These are phyloP conservation scores for Chlorencoelia australis DNA, from an alignment of 2,329 filamentous ascomycete species.

Conservation along the genomic window DNA sequence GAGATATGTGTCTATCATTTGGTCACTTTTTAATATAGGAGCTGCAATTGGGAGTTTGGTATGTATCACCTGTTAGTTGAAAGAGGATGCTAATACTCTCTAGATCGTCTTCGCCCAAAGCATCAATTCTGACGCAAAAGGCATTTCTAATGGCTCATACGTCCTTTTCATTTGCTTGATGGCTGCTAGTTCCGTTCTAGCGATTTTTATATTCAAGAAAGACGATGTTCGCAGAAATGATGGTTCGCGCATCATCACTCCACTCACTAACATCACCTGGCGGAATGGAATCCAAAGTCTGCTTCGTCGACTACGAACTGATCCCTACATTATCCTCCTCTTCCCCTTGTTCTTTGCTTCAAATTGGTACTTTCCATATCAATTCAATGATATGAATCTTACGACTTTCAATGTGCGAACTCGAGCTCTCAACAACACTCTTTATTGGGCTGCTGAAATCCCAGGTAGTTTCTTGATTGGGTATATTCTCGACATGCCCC, in stretches of 20 bases:
- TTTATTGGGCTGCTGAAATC: slow-evolving; percentile 71
- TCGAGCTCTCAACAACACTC: slow-evolving; percentile 58
- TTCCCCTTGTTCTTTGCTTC: slow-evolving; percentile 73
- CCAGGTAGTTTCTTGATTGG: slow-evolving; percentile 64
- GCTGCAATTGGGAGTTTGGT: slow-evolving; percentile 10
- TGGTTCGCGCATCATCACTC: slow-evolving; percentile 59
- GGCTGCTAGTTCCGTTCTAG: slow-evolving; percentile 45
- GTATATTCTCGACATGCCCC: slow-evolving; percentile 51
- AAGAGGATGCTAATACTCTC: background rate
- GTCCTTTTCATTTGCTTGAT: slow-evolving; percentile 8
- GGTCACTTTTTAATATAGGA: slow-evolving; percentile 9
- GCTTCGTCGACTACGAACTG: slow-evolving; percentile 55
- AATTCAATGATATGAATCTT: slow-evolving; percentile 63
- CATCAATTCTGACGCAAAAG: slow-evolving; percentile 40
- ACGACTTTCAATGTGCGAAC: slow-evolving; percentile 64
- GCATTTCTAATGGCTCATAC: slow-evolving; percentile 8
- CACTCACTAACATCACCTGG: slow-evolving; percentile 83
- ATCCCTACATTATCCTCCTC: slow-evolving; percentile 61
- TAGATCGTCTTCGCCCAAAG: slow-evolving; percentile 61
- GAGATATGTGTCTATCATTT: slow-evolving; percentile 51
- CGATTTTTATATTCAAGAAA: slow-evolving; percentile 59
- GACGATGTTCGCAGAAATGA: slow-evolving; percentile 62
- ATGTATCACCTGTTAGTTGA: background rate
- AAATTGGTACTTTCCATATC: slow-evolving; percentile 71
- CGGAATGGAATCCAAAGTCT: slow-evolving; percentile 65